Evolutionary conservation across 2,329 filamentous ascomycete genomes (phyloP).

Genomic region (Cladosporium oxysporum): DNA sequence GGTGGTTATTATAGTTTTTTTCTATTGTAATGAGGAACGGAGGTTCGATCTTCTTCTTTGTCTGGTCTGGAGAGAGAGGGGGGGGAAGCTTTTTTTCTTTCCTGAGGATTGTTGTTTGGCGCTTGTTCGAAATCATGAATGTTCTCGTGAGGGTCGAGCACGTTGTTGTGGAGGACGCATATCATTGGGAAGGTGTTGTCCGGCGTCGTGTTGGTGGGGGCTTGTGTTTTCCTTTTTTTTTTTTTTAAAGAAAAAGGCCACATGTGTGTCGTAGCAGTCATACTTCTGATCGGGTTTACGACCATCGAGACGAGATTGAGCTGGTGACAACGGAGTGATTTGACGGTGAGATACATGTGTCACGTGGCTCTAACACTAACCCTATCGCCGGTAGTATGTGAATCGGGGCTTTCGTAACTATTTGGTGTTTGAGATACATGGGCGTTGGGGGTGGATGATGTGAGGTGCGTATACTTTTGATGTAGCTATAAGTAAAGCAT

Average conservation of each 20-base stretch:
- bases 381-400: background rate
- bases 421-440: background rate
- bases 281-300: background rate
- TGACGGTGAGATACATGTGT: background rate
- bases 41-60: too few species aligned
- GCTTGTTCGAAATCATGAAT: too few species aligned
- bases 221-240: background rate
- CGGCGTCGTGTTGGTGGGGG: too few species aligned
- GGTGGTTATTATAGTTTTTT: background rate
- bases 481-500: too few species aligned
- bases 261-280: background rate
- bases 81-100: too few species aligned
- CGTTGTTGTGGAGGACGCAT: background rate
- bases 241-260: too few species aligned
- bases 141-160: too few species aligned
- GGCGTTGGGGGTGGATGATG: too few species aligned
- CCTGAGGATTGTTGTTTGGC: too few species aligned
- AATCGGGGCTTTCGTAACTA: background rate
- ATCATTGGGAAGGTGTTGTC: too few species aligned
- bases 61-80: too few species aligned
- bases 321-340: background rate
- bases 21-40: background rate
- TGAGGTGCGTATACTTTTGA: too few species aligned
- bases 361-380: background rate
- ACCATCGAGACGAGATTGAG: background rate